Evolutionary conservation across 2,329 filamentous ascomycete species (phyloP).

Genomic region (Helminthosporium solani): DNA sequence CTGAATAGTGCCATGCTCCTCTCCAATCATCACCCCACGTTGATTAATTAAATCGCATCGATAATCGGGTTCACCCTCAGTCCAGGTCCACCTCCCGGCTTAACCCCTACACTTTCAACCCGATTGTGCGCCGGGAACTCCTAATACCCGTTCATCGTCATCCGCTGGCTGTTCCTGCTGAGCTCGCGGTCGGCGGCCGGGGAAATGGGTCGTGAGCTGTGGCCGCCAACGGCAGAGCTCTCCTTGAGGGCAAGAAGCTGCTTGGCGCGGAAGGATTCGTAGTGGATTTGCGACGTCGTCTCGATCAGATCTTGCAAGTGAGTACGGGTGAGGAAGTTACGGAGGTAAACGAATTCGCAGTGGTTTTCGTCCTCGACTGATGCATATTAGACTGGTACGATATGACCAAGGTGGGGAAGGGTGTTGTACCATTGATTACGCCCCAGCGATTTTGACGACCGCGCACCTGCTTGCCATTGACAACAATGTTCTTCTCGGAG

Average conservation of each 20-base stretch:
- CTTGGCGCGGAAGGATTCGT: conserved; percentile 99
- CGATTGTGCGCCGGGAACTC: conserved; percentile 34
- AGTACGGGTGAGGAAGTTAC: conserved; percentile 97
- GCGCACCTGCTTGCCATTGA: conserved; percentile 95
- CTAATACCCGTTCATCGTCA: conserved; percentile 99
- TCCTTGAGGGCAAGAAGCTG: conserved; percentile 97
- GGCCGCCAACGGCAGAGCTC: conserved; percentile 79
- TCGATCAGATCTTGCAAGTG: conserved; percentile 99
- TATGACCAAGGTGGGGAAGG: not conserved
- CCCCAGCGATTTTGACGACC: conserved; percentile 99
- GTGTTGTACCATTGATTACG: conserved; percentile 77
- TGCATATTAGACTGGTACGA: conserved; percentile 14
- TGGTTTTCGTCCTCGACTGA: conserved; percentile 95
- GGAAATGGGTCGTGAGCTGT: conserved; percentile 89
- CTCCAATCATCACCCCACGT: too few species aligned
- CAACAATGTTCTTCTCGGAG: conserved; percentile 96
- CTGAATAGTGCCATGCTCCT: not conserved
- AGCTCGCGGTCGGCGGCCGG: conserved; percentile 92
- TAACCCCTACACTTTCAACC: conserved; percentile 32
- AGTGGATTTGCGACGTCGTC: conserved; percentile 99
- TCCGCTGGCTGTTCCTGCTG: conserved; percentile 93
- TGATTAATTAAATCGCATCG: conserved; percentile 22
- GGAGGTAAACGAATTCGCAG: conserved; percentile 98
- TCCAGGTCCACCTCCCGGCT: conserved; percentile 17
- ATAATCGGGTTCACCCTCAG: conserved; percentile 19